Conservation (phyloP, 441 rosid species). For the Isatis lusitanica region DNA sequence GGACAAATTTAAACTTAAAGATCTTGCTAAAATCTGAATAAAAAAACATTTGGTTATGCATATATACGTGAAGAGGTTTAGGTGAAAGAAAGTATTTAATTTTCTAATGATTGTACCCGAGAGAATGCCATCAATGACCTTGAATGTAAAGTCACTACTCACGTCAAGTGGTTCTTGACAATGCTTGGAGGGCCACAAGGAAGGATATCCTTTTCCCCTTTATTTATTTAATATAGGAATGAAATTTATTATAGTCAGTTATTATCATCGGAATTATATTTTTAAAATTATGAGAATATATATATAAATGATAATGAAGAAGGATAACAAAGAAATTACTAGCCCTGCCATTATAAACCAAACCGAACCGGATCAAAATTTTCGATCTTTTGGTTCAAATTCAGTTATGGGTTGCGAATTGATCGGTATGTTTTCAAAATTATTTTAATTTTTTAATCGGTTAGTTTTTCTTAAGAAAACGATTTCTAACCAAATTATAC, state of each 20-base stretch:
- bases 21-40: conserved; percentile 78
- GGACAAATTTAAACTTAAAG: conserved; percentile 68
- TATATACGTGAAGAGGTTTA: not conserved
- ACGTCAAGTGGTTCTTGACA: conserved; percentile 78
- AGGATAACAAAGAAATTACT: not conserved
- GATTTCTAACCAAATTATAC: too few species aligned
- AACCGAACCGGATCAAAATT: too few species aligned
- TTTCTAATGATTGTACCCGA: conserved; percentile 41
- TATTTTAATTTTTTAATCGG: too few species aligned
- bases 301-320: not conserved
- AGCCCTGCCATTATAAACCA: too few species aligned
- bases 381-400: too few species aligned
- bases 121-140: conserved; percentile 74
- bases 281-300: too few species aligned
- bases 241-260: not conserved
- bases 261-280: not conserved
- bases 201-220: conserved; percentile 77
- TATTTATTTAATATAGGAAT: not conserved
- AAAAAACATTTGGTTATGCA: not conserved
- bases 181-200: conserved; percentile 72
- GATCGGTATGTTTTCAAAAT: too few species aligned
- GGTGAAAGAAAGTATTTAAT: not conserved
- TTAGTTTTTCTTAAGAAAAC: too few species aligned
- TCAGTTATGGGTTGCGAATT: too few species aligned
- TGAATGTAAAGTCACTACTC: conserved; percentile 65